Percentiles rank a stretch among this genome's conserved stretches.
phyloP scores from a whole-genome alignment of 768 basidiomycete genomes.

The Lactarius tabidus region DNA sequence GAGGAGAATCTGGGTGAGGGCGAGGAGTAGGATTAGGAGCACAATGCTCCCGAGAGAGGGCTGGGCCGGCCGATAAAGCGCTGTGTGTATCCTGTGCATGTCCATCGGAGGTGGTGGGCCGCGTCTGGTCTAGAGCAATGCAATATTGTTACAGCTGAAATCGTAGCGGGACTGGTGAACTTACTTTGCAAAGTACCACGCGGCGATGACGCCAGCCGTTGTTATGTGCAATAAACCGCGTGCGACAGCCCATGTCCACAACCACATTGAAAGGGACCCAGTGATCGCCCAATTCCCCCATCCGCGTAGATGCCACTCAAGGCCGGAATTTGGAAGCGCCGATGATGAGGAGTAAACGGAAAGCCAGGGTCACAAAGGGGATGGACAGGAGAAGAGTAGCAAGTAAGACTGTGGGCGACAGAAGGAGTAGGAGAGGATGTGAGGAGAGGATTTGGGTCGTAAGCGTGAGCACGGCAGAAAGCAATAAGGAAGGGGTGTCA shows the following conservation, averaged over 20 bases:
- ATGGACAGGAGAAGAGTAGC: constrained; percentile 63
- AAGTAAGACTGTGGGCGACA: constrained; percentile 73
- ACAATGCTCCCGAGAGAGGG: constrained; percentile 79
- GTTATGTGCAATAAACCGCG: constrained; percentile 74
- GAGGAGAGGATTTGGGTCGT: constrained; percentile 65
- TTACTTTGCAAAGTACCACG: constrained; percentile 83
- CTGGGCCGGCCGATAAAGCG: constrained; percentile 72
- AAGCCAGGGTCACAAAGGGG: constrained; percentile 73
- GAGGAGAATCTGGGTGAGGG: constrained; percentile 57
- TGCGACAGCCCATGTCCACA: constrained; percentile 80
- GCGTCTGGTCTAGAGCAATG: constrained; percentile 27
- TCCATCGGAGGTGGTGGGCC: constrained; percentile 46
- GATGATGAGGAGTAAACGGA: constrained; percentile 62
- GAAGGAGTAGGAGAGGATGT: constrained; percentile 69
- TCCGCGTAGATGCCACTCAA: constrained; percentile 49
- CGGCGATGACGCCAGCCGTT: constrained; percentile 78
- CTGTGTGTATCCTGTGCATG: constrained; percentile 72
- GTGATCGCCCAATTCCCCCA: constrained; percentile 76
- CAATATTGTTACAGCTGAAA: constrained; percentile 13
- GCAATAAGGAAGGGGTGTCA: no score
- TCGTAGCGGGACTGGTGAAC: constrained; percentile 25
- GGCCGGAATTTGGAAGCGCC: constrained; percentile 35
- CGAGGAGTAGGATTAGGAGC: constrained; percentile 71
- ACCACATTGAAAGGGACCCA: constrained; percentile 49
- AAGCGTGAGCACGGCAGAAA: constrained; percentile 53